phyloP scores from a whole-genome alignment of 139 green algal genomes.

The Micromonas pusilla region DNA sequence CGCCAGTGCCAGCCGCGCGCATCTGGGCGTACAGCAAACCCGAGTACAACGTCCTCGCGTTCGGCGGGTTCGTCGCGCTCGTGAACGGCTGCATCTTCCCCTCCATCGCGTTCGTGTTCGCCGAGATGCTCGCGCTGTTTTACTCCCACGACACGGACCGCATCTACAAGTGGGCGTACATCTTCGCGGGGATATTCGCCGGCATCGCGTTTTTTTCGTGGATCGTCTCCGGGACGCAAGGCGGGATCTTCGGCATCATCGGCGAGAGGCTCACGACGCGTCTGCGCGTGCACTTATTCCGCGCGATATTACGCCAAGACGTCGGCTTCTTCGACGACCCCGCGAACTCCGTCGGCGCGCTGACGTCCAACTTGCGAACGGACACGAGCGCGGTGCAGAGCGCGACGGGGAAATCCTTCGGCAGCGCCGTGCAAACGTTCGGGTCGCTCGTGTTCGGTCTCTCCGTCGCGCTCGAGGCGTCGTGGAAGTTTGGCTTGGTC shows the following conservation, averaged over 20 bases:
- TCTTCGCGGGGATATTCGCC: conserved; percentile 35
- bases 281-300: conserved; percentile 35
- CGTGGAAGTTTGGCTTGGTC: conserved; percentile 39
- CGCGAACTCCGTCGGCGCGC: conserved; percentile 29
- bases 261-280: conserved; percentile 32
- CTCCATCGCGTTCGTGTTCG: conserved; percentile 38
- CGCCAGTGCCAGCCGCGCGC: not conserved
- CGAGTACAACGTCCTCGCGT: not conserved
- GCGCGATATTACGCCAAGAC: conserved; percentile 41
- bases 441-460: conserved; percentile 36
- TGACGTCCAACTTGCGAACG: conserved; percentile 28
- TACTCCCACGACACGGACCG: conserved; percentile 25
- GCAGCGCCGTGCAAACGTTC: conserved; percentile 29
- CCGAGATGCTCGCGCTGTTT: conserved; percentile 36
- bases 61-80: conserved; percentile 23
- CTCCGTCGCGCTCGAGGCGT: conserved; percentile 36
- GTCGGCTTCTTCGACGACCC: conserved; percentile 39
- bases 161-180: conserved; percentile 24
- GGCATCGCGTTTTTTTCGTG: conserved; percentile 19
- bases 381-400: conserved; percentile 35
- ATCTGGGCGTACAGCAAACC: conserved; percentile 4
- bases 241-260: conserved; percentile 31
- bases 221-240: conserved; percentile 25
- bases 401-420: conserved; percentile 35
- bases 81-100: conserved; percentile 38